Percentiles rank a stretch among this genome's conserved stretches.
Evolutionary conservation across 23 red algal species (phyloP).

Genomic region (Gracilaria caudata): DNA sequence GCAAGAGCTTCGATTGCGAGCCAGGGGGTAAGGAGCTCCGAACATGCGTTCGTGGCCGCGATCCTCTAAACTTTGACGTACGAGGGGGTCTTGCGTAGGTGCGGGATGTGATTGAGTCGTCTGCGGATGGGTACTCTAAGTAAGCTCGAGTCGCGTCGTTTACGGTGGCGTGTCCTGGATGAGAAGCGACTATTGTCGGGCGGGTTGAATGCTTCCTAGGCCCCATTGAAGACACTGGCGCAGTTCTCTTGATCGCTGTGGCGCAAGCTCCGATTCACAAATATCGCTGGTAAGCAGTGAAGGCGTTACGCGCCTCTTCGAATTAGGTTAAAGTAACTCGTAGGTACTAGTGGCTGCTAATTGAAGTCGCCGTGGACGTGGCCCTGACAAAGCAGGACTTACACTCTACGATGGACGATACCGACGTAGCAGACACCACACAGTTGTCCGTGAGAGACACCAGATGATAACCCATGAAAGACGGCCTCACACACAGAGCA

Average conservation of each 20-base stretch:
- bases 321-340: slow-evolving; percentile 1
- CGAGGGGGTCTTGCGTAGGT: background rate
- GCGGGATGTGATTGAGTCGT: background rate
- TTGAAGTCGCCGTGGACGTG: slow-evolving; percentile 17
- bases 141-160: slow-evolving; percentile 20
- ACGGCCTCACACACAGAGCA: slow-evolving; percentile 59
- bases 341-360: slow-evolving; percentile 3
- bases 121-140: slow-evolving; percentile 11
- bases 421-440: slow-evolving; percentile 62
- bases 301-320: slow-evolving; percentile 6
- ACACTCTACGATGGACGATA: slow-evolving; percentile 30
- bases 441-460: slow-evolving; percentile 46
- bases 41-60: background rate
- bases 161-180: background rate
- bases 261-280: background rate
- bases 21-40: background rate
- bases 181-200: background rate
- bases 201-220: slow-evolving; percentile 26
- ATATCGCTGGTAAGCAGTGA: background rate
- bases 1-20: slow-evolving; percentile 3
- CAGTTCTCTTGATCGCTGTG: background rate
- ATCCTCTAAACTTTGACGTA: slow-evolving; percentile 10
- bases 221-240: background rate
- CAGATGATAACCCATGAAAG: slow-evolving; percentile 45
- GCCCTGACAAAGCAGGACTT: background rate